These are phyloP conservation scores for Fusarium fujikuroi DNA, from an alignment of 2,329 filamentous ascomycete genomes.

Conservation along the genomic window DNA sequence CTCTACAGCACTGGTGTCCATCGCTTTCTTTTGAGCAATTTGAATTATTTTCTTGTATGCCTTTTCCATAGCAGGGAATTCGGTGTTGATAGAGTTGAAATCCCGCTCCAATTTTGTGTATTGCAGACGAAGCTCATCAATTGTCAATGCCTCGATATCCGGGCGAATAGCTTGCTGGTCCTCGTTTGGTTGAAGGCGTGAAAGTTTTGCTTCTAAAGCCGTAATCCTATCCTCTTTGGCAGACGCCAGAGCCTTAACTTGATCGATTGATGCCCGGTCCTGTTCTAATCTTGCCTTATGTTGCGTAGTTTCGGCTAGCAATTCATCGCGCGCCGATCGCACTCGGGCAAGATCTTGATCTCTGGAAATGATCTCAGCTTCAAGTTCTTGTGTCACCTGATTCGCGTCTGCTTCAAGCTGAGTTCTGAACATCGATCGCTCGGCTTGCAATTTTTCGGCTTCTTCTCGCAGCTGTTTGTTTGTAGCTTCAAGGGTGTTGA, in stretches of 20 bases:
- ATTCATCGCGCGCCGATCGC: constrained; percentile 84
- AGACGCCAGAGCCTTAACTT: constrained; percentile 81
- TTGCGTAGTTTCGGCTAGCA: constrained; percentile 82
- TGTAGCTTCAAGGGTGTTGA: constrained; percentile 90
- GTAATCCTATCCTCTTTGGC: constrained; percentile 84
- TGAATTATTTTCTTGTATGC: constrained; percentile 91
- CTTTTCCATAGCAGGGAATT: constrained; percentile 87
- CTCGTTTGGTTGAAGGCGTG: constrained; percentile 69
- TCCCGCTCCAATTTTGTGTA: constrained; percentile 81
- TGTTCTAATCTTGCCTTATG: constrained; percentile 84
- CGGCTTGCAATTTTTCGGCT: constrained; percentile 83
- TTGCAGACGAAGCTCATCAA: constrained; percentile 78
- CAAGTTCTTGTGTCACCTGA: constrained; percentile 77
- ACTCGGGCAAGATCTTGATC: constrained; percentile 90
- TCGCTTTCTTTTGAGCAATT: constrained; percentile 86
- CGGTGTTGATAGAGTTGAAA: constrained; percentile 84
- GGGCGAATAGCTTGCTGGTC: constrained; percentile 59
- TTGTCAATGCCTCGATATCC: constrained; percentile 66
- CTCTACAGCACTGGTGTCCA: constrained; percentile 79
- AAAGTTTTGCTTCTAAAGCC: constrained; percentile 84
- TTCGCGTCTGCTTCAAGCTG: constrained; percentile 86
- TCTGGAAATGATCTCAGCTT: constrained; percentile 81
- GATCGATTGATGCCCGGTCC: constrained; percentile 73
- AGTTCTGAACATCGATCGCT: constrained; percentile 82
- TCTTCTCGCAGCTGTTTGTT: constrained; percentile 88